Base-by-base conservation (phyloP, 371 early-diverging fungal species). In the Mortierella sp. region DNA sequence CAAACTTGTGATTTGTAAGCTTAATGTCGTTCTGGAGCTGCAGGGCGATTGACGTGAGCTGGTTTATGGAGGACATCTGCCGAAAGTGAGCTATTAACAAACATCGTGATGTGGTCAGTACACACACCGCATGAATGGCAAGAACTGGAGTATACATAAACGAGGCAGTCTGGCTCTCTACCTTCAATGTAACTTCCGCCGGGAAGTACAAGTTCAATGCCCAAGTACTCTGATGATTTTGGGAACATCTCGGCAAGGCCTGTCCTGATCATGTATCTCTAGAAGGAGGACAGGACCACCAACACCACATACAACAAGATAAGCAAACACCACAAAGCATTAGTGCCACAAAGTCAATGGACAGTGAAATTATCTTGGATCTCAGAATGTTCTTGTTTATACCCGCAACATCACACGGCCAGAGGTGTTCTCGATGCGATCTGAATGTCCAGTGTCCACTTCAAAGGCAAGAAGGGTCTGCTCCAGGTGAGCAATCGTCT, bases 1-100 rank as follows among this genome's bases (percentile, higher is more conserved):
- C 88, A 68, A 90, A 92, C 71, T 90, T 90, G 77, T 91, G 92
- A 38, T 92, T 89, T 10, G 83, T 48, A 46, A 92, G 77, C 56
- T 75, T 51, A 16, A 91, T 44, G 68, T 90, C 90, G 56, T 90
- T 83, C 68, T 90, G 90, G 4, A 92, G 84, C 74, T 92, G 90
- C 29, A 88, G 74, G 5, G 93, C 88, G 27, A 89, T 87, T 8
- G 89, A 84, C 16, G 90, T 90, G 7, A 92, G 74, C 71, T 92
- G 91, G 76, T 92, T 89, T 12, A 89, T 77, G 24, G 80, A 46
- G 4, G 87, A 80, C 89, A 90, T 89, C 43, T 83, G 84, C 38
- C 75, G 81, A 35, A 90, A 87, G 72, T 90, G 88, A 21, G 84
- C 90, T 89, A 82, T n/a, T 8, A 44, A 11, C 44, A 35, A 24